Base-by-base conservation (phyloP, 148 eudicot species). In the Camellia japonica region DNA sequence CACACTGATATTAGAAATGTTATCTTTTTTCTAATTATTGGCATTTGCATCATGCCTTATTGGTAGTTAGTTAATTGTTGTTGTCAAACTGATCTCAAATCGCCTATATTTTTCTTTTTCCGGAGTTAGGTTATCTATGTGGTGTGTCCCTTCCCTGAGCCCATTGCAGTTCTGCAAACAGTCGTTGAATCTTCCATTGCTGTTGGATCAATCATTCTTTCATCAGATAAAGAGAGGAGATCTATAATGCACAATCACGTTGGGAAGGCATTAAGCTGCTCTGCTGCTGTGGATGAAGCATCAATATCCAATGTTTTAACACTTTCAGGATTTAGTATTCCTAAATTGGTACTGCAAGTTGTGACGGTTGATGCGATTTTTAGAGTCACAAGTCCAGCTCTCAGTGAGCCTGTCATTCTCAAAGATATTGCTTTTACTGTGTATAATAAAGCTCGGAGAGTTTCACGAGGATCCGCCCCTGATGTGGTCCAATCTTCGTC, bases 81-180 rank as follows among this genome's bases (percentile, higher is more conserved):
- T 7, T 3, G 13, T 13, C 58, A 19, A 47, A 68, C 41, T 67
- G 73, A 77, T 76, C 41, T 83, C 30, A 43, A 19, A 14, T 71
- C 51, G 14, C 66, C 44, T 38, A 63, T 23, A 13, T 73, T 71
- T 66, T 81, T 82, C 70, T 42, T 30, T 65, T 81, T 61, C 47
- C 85, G 84, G 82, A 74, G 80, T 80, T 90, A 96, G 99, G 98
- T 96, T 63, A 87, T 96, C 77, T 96, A 96, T 87, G 91, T 96
- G 74, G 98, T 96, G 38, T 96, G 99, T 81, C 99, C 99, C 69
- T 96, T 96, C 81, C 97, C 99, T n/a, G 99, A 96, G 79, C 95
- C 94, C 70, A 79, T 79, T 82, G 93, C 99, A 69, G 90, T 92
- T 85, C 91, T 96, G 69, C 92, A 87, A 81, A 96, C 99, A 30